Percentiles rank a stretch among this genome's conserved stretches.
These are phyloP conservation scores for Glycine latifolia DNA, from an alignment of 306 rosid species.

Conservation along the genomic window DNA sequence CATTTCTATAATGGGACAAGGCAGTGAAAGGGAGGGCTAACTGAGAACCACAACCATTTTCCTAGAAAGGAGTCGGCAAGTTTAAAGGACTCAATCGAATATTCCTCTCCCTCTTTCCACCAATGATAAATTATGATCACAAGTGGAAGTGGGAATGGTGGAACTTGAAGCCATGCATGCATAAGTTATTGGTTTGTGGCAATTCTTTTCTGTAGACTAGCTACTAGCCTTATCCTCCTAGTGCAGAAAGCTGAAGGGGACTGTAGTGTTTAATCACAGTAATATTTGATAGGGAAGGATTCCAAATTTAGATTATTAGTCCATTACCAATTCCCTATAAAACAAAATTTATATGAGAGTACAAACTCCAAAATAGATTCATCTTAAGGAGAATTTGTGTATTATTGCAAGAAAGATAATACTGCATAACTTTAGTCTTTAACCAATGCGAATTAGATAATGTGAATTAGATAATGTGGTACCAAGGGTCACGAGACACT, in stretches of 20 bases:
- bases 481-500: constrained; percentile 24
- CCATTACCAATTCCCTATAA: neutral
- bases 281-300: neutral
- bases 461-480: constrained; percentile 16
- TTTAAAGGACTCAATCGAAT: constrained; percentile 37
- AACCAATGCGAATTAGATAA: constrained; percentile 11
- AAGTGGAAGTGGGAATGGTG: constrained; percentile 7
- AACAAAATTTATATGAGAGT: constrained; percentile 7
- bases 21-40: constrained; percentile 19
- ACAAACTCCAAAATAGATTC: neutral
- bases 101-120: constrained; percentile 42
- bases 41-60: constrained; percentile 46
- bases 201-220: constrained; percentile 30
- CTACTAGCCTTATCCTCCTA: constrained; percentile 24
- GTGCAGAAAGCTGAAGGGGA: constrained; percentile 35
- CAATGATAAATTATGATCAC: constrained; percentile 38
- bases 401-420: constrained; percentile 21
- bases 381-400: constrained; percentile 1
- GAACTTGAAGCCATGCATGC: constrained; percentile 29
- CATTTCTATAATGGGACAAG: constrained; percentile 44
- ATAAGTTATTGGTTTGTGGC: constrained; percentile 31
- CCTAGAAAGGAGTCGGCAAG: constrained; percentile 29
- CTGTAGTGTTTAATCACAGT: neutral
- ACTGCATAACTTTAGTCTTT: constrained; percentile 4
- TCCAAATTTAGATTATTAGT: constrained; percentile 25